A percentile compares a stretch with the other conserved stretches of the same genome.
Evolutionary conservation across 441 rosid genomes (phyloP).

Genomic region (Kokia cookei): DNA sequence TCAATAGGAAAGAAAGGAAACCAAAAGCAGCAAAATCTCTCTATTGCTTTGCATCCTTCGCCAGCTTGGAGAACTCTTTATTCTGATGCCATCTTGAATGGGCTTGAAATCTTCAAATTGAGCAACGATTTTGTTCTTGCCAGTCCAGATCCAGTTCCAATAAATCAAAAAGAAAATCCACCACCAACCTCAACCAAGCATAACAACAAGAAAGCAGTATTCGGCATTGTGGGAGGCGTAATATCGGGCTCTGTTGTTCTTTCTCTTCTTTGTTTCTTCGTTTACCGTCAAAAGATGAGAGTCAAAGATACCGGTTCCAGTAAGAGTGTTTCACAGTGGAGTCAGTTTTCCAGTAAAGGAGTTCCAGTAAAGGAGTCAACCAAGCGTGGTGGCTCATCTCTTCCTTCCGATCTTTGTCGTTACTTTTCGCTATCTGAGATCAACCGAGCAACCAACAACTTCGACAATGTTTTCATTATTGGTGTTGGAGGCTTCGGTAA

Average conservation of each 20-base stretch:
- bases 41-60: conserved; percentile 21
- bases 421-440: conserved; percentile 40
- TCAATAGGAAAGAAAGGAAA: neutral
- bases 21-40: conserved; percentile 2
- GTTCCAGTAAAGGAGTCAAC: conserved; percentile 3
- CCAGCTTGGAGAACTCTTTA: accelerated
- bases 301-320: conserved; percentile 8
- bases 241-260: conserved; percentile 7
- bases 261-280: conserved; percentile 16
- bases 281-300: conserved; percentile 8
- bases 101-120: conserved; percentile 46
- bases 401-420: conserved; percentile 40
- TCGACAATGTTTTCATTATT: conserved; percentile 27
- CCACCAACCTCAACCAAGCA: neutral
- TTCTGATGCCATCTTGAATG: conserved; percentile 37
- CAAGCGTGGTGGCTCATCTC: conserved; percentile 14
- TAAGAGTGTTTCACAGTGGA: neutral
- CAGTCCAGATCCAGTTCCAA: conserved; percentile 16
- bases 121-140: conserved; percentile 3
- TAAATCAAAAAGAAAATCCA: neutral
- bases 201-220: neutral
- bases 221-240: conserved; percentile 10
- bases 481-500: conserved; percentile 56
- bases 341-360: neutral
- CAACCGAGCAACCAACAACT: conserved; percentile 39